Conservation (phyloP, 257 asterid species). For the Thymus quinquecostatus region DNA sequence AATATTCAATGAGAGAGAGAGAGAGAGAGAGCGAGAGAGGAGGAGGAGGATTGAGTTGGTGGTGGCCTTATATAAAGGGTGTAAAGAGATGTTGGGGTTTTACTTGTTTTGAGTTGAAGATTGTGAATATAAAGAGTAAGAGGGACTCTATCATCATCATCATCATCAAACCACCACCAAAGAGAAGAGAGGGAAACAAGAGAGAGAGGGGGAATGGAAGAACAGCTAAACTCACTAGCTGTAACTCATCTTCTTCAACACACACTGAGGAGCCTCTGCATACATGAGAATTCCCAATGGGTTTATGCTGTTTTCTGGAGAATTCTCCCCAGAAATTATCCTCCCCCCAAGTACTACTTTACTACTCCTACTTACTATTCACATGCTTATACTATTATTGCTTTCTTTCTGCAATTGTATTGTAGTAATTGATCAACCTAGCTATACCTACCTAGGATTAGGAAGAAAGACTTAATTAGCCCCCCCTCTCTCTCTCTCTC, state of each 20-base stretch:
- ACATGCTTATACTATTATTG: not conserved
- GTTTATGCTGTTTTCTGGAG: conserved; percentile 99
- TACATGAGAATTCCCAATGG: conserved; percentile 94
- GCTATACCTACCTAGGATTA: not conserved
- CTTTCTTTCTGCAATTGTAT: not conserved
- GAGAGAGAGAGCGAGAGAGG: conserved; percentile 18
- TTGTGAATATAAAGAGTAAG: conserved; percentile 28
- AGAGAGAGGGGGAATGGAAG: conserved; percentile 56
- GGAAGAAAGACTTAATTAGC: not conserved
- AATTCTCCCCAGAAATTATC: conserved; percentile 95
- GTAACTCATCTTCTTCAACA: conserved; percentile 98
- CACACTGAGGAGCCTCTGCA: conserved; percentile 91
- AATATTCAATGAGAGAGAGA: not conserved
- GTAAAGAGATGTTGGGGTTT: conserved; percentile 75
- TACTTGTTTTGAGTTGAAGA: conserved; percentile 45
- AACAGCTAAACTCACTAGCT: conserved; percentile 79
- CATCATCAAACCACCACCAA: not conserved
- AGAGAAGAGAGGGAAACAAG: not conserved
- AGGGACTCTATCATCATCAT: conserved; percentile 21
- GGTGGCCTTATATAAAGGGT: conserved; percentile 72
- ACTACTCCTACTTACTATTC: not conserved
- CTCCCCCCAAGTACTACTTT: conserved; percentile 83
- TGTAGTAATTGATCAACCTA: not conserved
- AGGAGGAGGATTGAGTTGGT: conserved; percentile 27
- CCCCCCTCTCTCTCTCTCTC: no score